phyloP scores from a whole-genome alignment of 495 filamentous ascomycete species.

The Daldinia bambusicola region DNA sequence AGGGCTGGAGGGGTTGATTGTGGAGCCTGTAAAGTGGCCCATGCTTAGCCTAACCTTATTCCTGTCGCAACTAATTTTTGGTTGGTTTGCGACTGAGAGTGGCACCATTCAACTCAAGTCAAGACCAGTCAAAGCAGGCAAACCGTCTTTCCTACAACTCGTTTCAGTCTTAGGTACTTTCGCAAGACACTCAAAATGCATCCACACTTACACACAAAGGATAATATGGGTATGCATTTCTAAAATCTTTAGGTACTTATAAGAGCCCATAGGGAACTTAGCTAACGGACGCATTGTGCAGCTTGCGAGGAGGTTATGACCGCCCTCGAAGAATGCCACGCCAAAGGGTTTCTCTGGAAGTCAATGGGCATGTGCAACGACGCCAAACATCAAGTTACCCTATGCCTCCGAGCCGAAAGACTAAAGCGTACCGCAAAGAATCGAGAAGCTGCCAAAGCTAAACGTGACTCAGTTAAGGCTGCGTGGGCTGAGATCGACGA shows the following conservation, averaged over 20 bases:
- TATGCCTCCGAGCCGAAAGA: slow-evolving; percentile 83
- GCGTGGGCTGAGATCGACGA: slow-evolving; percentile 87
- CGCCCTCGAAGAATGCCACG: slow-evolving; percentile 95
- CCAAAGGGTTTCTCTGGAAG: slow-evolving; percentile 88
- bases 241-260: background rate
- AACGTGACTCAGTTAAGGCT: slow-evolving; percentile 72
- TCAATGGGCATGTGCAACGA: slow-evolving; percentile 88
- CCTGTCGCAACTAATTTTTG: slow-evolving; percentile 22
- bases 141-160: slow-evolving; percentile 8
- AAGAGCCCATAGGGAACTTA: background rate
- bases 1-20: slow-evolving; percentile 28
- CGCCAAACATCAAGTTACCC: slow-evolving; percentile 80
- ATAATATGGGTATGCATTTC: slow-evolving; percentile 76
- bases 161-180: background rate
- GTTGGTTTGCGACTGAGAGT: slow-evolving; percentile 27
- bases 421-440: slow-evolving; percentile 79
- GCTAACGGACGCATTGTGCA: slow-evolving; percentile 49
- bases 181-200: slow-evolving; percentile 73
- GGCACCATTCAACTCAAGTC: background rate
- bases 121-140: background rate
- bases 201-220: slow-evolving; percentile 92
- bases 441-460: slow-evolving; percentile 74
- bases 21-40: slow-evolving; percentile 42
- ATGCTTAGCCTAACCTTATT: slow-evolving; percentile 43
- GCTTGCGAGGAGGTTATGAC: slow-evolving; percentile 94